Evolutionary conservation across 2,329 filamentous ascomycete species (phyloP).

Genomic region (Penicillium concentricum): DNA sequence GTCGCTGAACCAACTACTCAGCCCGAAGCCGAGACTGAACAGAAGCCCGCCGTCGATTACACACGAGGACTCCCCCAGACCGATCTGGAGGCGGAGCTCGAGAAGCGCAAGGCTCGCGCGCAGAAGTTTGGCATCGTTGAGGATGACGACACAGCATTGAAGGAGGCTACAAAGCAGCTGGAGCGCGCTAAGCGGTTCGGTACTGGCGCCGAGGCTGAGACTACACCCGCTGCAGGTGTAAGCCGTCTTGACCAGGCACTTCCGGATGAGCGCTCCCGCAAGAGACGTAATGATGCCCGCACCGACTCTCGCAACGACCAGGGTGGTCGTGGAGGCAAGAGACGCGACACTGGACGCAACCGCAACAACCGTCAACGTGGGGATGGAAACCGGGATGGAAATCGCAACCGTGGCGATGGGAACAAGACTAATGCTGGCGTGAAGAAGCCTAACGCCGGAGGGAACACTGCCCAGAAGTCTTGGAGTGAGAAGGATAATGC

Average conservation of each 20-base stretch:
- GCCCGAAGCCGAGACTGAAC: conserved; percentile 23
- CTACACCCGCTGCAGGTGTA: conserved; percentile 26
- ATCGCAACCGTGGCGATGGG: conserved; percentile 20
- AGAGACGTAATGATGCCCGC: conserved; percentile 34
- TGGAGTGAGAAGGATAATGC: conserved; percentile 43
- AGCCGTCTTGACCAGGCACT: conserved; percentile 49
- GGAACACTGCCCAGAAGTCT: conserved; percentile 16
- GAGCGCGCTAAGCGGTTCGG: conserved; percentile 51
- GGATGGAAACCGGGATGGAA: conserved; percentile 25
- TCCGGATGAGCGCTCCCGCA: conserved; percentile 41
- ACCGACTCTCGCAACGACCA: conserved; percentile 39
- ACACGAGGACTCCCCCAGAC: conserved; percentile 44
- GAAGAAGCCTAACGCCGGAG: conserved; percentile 17
- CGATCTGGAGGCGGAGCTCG: conserved; percentile 47
- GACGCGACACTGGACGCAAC: conserved; percentile 38
- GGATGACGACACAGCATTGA: conserved; percentile 37
- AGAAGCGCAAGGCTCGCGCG: conserved; percentile 50
- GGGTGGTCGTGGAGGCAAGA: conserved; percentile 43
- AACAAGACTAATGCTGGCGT: conserved; percentile 16
- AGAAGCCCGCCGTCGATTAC: conserved; percentile 41
- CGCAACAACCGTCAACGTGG: conserved; percentile 29
- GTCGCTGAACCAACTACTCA: conserved; percentile 18
- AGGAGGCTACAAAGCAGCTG: conserved; percentile 46
- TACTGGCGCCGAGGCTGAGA: conserved; percentile 24
- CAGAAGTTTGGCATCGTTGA: conserved; percentile 50